Evolutionary conservation across 2,329 filamentous ascomycete species (phyloP), one percentile per base, ranked within the genome.

Genomic region (Penicillium sp.): DNA sequence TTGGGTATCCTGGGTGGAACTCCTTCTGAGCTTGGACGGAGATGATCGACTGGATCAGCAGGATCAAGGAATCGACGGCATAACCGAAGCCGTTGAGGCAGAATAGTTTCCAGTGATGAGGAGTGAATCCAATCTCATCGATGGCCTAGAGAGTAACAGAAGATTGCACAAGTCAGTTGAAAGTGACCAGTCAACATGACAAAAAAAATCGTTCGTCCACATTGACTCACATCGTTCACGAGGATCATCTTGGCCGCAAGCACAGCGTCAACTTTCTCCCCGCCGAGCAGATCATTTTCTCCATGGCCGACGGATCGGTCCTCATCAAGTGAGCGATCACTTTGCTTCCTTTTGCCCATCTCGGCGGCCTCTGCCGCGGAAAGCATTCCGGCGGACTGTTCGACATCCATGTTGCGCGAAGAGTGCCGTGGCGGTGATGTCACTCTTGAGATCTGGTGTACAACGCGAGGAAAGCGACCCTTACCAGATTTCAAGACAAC

Each of bases 111-210:
- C 80, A 79, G 65, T 88, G 86, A 68, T 84, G 87, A 0, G 75
- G 74, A 0, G 86, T 88, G 81, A 85, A 86, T 13, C 86, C 86
- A 63, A 88, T 87, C 67, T 88, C 82, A 67, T 88, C 85, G 51
- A 81, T 80, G 8, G 78, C 55, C 62, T 69, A 38, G 26, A 13
- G 33, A 15, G 17, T 13, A 19, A 19, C n/a, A 47, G 15, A n/a
- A 28, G 3, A 44, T 13, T 37, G 38, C 13, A 30, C 12, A 15
- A 8, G 35, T 54, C 19, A 37, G 49, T 37, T 53, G n/a, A 19
- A 22, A 24, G n/a, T 24, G 22, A 17, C n/a, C 17, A 38, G 9
- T 26, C 17, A 7, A n/a, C 50, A 17, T 15, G 33, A 10, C 19
- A 3, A 24, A 26, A 24, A 4, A 15, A 7, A 9, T 38, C 9